Conservation (phyloP, 345 rosid species). For the Bruguiera gymnorhiza region DNA sequence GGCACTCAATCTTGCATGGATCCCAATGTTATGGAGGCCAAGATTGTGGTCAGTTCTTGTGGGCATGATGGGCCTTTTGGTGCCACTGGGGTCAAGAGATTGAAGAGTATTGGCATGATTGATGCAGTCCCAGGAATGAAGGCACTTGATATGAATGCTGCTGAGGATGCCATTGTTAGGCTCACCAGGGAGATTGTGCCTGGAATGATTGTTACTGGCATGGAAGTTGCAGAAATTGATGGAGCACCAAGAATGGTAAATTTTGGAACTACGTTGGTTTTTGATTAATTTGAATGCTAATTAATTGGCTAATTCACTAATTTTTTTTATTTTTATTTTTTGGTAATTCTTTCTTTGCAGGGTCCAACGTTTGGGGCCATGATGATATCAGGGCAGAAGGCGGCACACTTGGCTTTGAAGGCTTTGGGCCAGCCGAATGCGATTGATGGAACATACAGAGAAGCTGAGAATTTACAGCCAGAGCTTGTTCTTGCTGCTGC, state of each 20-base stretch:
- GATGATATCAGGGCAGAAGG: conserved; percentile 31
- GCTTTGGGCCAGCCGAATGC: conserved; percentile 24
- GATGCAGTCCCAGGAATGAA: conserved; percentile 22
- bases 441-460: conserved; percentile 4
- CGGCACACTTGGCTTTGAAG: conserved; percentile 28
- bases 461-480: no score
- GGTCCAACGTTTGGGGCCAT: conserved; percentile 29
- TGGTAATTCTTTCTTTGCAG: conserved; percentile 1
- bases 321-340: not conserved
- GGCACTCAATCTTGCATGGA: conserved; percentile 98
- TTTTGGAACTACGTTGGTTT: not conserved
- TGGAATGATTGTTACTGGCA: conserved; percentile 24
- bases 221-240: conserved; percentile 27
- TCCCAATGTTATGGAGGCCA: conserved; percentile 93
- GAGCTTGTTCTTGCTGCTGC: conserved; percentile 10
- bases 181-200: conserved; percentile 23
- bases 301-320: no score
- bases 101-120: conserved; percentile 24
- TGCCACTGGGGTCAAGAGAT: conserved; percentile 67
- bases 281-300: no score
- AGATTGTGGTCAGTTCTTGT: conserved; percentile 90
- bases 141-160: conserved; percentile 15
- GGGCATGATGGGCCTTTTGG: conserved; percentile 94
- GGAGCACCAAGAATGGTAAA: conserved; percentile 27
- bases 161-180: conserved; percentile 23